Base-by-base conservation (phyloP, 106 monocot genomes). In the Narthecium ossifragum region DNA sequence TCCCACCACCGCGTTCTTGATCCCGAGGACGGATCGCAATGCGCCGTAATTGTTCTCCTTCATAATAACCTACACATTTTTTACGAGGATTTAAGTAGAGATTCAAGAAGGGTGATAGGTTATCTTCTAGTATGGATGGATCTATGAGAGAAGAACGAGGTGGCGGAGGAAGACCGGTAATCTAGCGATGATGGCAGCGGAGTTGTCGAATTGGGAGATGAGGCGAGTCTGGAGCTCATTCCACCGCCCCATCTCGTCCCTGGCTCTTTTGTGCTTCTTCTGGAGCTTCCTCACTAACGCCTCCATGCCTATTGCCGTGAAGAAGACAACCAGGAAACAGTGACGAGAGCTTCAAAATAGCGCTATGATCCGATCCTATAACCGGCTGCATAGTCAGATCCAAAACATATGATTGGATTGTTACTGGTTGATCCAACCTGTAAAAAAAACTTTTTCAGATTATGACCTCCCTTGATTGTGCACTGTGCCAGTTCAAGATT, bases 161-260 rank as follows among this genome's bases (percentile, higher is more conserved):
- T 17, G 11, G 40, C 4, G 23, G 36, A 7, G 37, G 5, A 2
- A 2, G 20, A 85, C 91, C 74, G 63, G 61, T 28, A 92, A 59
- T 30, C 85, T 70, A 2, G 60, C 70, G 26, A 83, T 72, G 61
- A 92, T 74, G 22, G 91, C 62, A 31, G 77, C 17, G 18, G 86
- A 82, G 23, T 75, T 92, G 12, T 48, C 48, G 38, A 86, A 86
- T 20, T 72, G 86, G 17, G 80, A 80, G 41, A 80, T 67, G n/a
- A 92, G 46, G 6, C 70, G 69, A 24, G 77, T 68, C n/a, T 92
- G 85, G 66, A 86, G 68, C 28, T 80, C 80, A 25, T 92, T 83
- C 91, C 91, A 92, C 46, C 63, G 76, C 10, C 12, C 65, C 82
- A 92, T 77, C 26, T 86, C 83, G 6, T 80, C 86, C 27, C 55